Evolutionary conservation across 768 basidiomycete genomes (phyloP).

Genomic region (Plicaturopsis crispa): DNA sequence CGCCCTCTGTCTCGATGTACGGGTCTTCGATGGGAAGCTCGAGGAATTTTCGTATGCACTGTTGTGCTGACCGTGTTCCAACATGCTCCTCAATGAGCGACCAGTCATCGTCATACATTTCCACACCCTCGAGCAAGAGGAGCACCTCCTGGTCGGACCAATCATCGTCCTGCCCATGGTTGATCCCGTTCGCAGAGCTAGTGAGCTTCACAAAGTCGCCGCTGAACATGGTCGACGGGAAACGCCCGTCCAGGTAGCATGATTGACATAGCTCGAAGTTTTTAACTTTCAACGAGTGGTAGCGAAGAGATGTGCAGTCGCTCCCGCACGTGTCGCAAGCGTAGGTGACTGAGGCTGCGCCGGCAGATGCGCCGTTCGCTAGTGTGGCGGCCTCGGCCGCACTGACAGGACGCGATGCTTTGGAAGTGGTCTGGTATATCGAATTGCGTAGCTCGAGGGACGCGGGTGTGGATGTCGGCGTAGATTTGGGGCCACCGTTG

Average conservation of each 20-base stretch:
- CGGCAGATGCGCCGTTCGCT: slow-evolving; percentile 40
- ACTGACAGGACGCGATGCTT: slow-evolving; percentile 67
- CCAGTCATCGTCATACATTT: slow-evolving; percentile 99
- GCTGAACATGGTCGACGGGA: slow-evolving; percentile 92
- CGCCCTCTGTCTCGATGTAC: slow-evolving; percentile 73
- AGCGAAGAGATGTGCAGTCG: slow-evolving; percentile 83
- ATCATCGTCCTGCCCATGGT: slow-evolving; percentile 45
- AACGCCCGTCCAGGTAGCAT: slow-evolving; percentile 95
- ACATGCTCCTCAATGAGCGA: slow-evolving; percentile 88
- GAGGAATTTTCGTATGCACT: slow-evolving; percentile 93
- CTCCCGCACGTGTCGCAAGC: slow-evolving; percentile 93
- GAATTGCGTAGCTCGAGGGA: slow-evolving; percentile 82
- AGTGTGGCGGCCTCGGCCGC: slow-evolving; percentile 62
- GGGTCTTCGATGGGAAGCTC: slow-evolving; percentile 95
- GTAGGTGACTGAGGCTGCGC: slow-evolving; percentile 45
- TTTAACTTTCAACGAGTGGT: slow-evolving; percentile 90
- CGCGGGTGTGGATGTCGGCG: slow-evolving; percentile 37
- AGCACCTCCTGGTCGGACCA: slow-evolving; percentile 93
- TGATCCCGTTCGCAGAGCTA: slow-evolving; percentile 28
- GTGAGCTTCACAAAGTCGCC: slow-evolving; percentile 94
- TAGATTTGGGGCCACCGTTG: slow-evolving; percentile 40
- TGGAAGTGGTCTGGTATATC: slow-evolving; percentile 84
- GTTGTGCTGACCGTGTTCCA: slow-evolving; percentile 83
- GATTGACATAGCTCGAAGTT: slow-evolving; percentile 85
- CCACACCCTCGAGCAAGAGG: slow-evolving; percentile 87